Base-by-base conservation (phyloP, 2,329 filamentous ascomycete genomes). In the Pseudophaeomoniella oleicola region DNA sequence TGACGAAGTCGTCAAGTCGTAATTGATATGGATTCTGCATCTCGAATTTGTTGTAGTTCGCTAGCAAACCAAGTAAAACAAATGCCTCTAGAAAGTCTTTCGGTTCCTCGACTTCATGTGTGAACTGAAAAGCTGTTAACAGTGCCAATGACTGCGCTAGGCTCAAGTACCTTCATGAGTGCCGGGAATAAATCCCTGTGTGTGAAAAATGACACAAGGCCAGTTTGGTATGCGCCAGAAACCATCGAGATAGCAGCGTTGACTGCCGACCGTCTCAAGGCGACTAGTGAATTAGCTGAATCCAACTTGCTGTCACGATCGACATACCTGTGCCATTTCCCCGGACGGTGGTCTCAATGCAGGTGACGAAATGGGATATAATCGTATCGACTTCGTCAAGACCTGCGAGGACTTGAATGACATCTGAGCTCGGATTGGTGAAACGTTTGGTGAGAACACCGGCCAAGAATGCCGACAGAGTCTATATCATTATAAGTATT, bases 21-120 rank as follows among this genome's bases (percentile, higher is more conserved):
- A 92, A 65, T 49, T 90, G 81, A 50, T 98, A 98, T 1, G 88
- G 88, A 48, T 98, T 98, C 54, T 94, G 87, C 39, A 92, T 88
- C 58, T 98, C 90, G 52, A 98, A 98, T 57, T 96, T 98, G 70
- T 98, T 96, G 69, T 96, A 96, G 60, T 96, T 98, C 45, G 84
- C 82, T 37, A 98, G 66, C 3, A 96, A 68, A 10, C 88, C 88
- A 14, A 94, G 68, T 6, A 96, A 71, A 11, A 80, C 74, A 46
- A 94, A 86, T 0, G 88, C 81, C 40, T 82, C 73, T 31, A 84
- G 71, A 39, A 73, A 74, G 49, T 70, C 67, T 13, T 67, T 62
- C 19, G 72, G 66, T 16, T 70, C 68, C 42, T 85, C 77, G 32
- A 78, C 72, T 46, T 93, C 84, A 62, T 90, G 81, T 41, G 92